phyloP scores from a whole-genome alignment of 192 early-diverging fungal genomes.

The Mortierella alpina region DNA sequence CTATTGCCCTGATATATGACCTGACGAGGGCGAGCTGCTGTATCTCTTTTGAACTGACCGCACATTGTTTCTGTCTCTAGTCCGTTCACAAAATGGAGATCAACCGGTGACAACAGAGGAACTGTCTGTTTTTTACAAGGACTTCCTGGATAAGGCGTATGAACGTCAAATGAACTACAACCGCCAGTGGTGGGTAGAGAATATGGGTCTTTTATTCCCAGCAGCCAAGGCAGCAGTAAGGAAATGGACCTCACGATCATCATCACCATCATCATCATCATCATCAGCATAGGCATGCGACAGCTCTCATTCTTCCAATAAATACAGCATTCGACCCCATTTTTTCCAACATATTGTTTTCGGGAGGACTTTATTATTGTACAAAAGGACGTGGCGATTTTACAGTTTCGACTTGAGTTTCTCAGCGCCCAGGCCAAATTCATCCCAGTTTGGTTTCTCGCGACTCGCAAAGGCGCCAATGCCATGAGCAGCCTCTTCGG shows the following conservation, averaged over 20 bases:
- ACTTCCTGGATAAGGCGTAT: slow-evolving; percentile 66
- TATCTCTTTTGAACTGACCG: neutral
- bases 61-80: slow-evolving; percentile 27
- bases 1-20: neutral
- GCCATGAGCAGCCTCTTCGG: slow-evolving; percentile 69
- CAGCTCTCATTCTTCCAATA: neutral
- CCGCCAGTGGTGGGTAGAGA: slow-evolving; percentile 65
- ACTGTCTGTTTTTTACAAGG: slow-evolving; percentile 69
- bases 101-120: slow-evolving; percentile 60
- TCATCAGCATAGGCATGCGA: too few relatives aligned
- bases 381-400: neutral
- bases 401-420: slow-evolving; percentile 45
- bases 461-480: slow-evolving; percentile 64
- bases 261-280: neutral
- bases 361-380: neutral
- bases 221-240: slow-evolving; percentile 59
- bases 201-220: slow-evolving; percentile 60
- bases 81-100: slow-evolving; percentile 52
- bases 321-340: neutral
- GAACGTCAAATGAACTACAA: slow-evolving; percentile 71
- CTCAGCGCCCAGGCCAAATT: slow-evolving; percentile 44
- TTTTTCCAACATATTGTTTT: neutral
- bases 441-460: slow-evolving; percentile 65
- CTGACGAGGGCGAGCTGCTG: neutral
- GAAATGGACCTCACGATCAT: slow-evolving; percentile 33